These are phyloP conservation scores for Fusarium nisikadoi DNA, from an alignment of 2,329 filamentous ascomycete genomes.

Conservation along the genomic window DNA sequence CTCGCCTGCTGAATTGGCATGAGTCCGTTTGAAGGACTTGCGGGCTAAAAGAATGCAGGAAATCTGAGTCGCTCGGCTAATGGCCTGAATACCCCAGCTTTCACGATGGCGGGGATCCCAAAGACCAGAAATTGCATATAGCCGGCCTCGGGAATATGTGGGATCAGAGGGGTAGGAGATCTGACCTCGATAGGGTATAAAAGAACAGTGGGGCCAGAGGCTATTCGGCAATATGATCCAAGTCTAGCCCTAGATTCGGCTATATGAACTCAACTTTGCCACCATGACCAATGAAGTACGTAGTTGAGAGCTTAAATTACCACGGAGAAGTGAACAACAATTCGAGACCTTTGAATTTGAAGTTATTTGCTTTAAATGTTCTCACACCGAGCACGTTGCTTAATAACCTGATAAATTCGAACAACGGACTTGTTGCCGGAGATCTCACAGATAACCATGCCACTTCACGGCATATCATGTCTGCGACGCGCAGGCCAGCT, in stretches of 20 bases:
- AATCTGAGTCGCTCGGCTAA: not conserved
- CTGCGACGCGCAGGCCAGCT: not conserved
- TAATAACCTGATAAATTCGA: too few relatives aligned
- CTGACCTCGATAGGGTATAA: too few relatives aligned
- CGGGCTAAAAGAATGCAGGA: not conserved
- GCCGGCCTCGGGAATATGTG: too few relatives aligned
- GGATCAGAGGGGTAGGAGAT: too few relatives aligned
- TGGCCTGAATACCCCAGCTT: not conserved
- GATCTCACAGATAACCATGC: not conserved
- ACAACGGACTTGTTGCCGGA: too few relatives aligned
- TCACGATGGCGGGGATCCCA: not conserved
- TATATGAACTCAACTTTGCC: not conserved
- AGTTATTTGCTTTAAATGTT: not conserved
- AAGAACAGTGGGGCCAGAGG: not conserved
- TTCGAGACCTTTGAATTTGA: too few relatives aligned
- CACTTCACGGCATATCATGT: not conserved
- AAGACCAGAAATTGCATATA: not conserved
- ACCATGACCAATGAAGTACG: too few relatives aligned
- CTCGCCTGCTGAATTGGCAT: not conserved
- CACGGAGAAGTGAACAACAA: too few relatives aligned
- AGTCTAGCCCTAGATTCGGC: not conserved
- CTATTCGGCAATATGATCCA: not conserved
- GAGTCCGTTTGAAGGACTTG: not conserved
- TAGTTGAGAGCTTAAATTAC: too few relatives aligned
- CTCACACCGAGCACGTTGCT: not conserved